Percentiles rank a stretch among this genome's conserved stretches.
These are phyloP conservation scores for Sarcodon aspratus DNA, from an alignment of 768 basidiomycete species.

Conservation along the genomic window DNA sequence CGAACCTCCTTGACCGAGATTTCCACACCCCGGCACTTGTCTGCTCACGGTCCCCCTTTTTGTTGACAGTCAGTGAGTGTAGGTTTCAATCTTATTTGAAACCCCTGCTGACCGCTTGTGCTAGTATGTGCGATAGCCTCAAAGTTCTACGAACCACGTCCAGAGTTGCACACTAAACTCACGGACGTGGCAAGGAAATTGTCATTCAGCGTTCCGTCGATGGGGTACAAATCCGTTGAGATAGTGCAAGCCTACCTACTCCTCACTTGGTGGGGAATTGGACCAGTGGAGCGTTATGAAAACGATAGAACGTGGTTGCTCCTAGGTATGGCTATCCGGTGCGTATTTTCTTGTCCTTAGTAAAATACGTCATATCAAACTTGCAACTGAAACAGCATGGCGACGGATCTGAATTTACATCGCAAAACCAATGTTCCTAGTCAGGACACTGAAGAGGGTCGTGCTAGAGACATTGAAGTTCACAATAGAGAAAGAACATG, in stretches of 20 bases:
- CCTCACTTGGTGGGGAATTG: slow-evolving; percentile 82
- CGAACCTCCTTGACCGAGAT: slow-evolving; percentile 69
- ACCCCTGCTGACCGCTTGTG: not conserved
- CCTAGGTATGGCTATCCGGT: slow-evolving; percentile 80
- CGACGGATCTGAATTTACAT: slow-evolving; percentile 90
- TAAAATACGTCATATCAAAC: not conserved
- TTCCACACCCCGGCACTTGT: slow-evolving; percentile 94
- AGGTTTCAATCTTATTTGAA: not conserved
- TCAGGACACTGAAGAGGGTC: slow-evolving; percentile 68
- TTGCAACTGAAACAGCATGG: slow-evolving; percentile 50
- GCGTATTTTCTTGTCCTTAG: slow-evolving; percentile 11
- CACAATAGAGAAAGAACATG: slow-evolving; percentile 94
- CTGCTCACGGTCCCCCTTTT: slow-evolving; percentile 88
- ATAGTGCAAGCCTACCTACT: slow-evolving; percentile 93
- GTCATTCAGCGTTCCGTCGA: slow-evolving; percentile 77
- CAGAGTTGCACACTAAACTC: slow-evolving; percentile 72
- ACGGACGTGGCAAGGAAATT: slow-evolving; percentile 79
- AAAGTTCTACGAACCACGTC: slow-evolving; percentile 74
- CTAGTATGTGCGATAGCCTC: slow-evolving; percentile 92
- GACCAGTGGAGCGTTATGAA: slow-evolving; percentile 92
- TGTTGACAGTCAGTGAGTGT: slow-evolving; percentile 80
- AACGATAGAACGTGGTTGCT: slow-evolving; percentile 92
- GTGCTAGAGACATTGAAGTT: slow-evolving; percentile 71
- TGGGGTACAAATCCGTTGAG: slow-evolving; percentile 87
- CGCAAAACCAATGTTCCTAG: slow-evolving; percentile 59